Evolutionary conservation across 129 eudicot genomes (phyloP).

Genomic region (sunflower (Helianthus annuus)): HanXRQr2.0-SUNRISE NC_035448.2:176187277-176187776

Average conservation of each 20-base stretch:
- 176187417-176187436: conserved; percentile 94
- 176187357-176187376: no score
- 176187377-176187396: no score
- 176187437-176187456: conserved; percentile 92
- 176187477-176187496: conserved; percentile 1
- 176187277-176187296: no score
- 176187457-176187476: conserved; percentile 91
- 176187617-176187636: conserved; percentile 80
- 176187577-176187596: conserved; percentile 80
- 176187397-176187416: conserved; percentile 65
- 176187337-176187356: no score
- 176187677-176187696: conserved; percentile 61
- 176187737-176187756: conserved; percentile 66
- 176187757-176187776: conserved; percentile 59
- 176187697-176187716: conserved; percentile 86
- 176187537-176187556: background rate
- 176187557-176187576: conserved; percentile 85
- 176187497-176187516: background rate
- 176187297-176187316: no score
- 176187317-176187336: no score
- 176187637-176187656: conserved; percentile 69
- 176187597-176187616: conserved; percentile 95
- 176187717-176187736: conserved; percentile 70
- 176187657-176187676: conserved; percentile 91
- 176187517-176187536: no score